Conservation (phyloP, 371 early-diverging fungal genomes). For the Batrachochytrium dendrobatidis region DNA sequence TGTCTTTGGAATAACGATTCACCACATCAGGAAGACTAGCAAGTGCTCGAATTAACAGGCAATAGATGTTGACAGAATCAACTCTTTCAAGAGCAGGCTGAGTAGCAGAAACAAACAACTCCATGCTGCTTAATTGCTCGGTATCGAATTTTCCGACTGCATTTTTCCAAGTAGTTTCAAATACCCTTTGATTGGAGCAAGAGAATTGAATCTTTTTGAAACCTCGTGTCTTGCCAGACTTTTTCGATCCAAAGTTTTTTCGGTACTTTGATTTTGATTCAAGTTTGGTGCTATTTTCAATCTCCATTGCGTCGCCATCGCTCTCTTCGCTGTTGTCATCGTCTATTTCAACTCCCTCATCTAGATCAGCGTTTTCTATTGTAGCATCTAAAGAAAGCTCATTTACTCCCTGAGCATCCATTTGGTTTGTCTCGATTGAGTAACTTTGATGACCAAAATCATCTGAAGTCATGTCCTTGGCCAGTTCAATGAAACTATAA, state of each 20-base stretch:
- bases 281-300: not conserved
- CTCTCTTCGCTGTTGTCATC: not conserved
- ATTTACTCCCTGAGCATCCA: no score
- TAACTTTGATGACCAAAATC: no score
- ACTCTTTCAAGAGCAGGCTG: constrained; percentile 11
- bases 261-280: not conserved
- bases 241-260: not conserved
- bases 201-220: no score
- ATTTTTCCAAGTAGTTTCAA: not conserved
- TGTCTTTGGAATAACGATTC: constrained; percentile 58
- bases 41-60: constrained; percentile 58
- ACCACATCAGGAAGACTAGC: constrained; percentile 57
- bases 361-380: no score
- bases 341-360: not conserved
- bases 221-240: no score
- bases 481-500: no score
- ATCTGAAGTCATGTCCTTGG: no score
- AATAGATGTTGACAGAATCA: constrained; percentile 54
- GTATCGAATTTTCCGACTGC: not conserved
- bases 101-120: not conserved
- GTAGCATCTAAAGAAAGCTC: no score
- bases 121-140: not conserved
- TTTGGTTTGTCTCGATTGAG: no score
- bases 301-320: not conserved
- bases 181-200: not conserved